phyloP scores from a whole-genome alignment of 805 yeast species.

The Metschnikowia bowlesiae region DNA sequence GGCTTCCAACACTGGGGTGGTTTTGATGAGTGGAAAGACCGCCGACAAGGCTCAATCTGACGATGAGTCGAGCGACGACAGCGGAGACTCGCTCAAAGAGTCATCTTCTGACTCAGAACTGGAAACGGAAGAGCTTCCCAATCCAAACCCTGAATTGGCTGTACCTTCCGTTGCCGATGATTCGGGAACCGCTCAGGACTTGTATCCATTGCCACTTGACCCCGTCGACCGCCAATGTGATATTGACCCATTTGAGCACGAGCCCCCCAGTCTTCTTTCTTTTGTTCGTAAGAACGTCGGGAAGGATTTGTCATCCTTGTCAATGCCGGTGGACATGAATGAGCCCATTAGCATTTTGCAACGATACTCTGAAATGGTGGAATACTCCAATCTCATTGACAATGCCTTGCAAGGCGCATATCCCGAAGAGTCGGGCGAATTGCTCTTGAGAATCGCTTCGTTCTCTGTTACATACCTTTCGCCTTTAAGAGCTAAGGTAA shows the following conservation, averaged over 20 bases:
- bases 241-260: slow-evolving; percentile 51
- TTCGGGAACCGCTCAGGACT: slow-evolving; percentile 22
- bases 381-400: slow-evolving; percentile 65
- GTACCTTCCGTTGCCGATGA: background rate
- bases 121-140: slow-evolving; percentile 13
- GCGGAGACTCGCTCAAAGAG: slow-evolving; percentile 16
- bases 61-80: slow-evolving; percentile 19
- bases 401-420: slow-evolving; percentile 49
- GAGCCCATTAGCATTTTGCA: slow-evolving; percentile 87
- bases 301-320: slow-evolving; percentile 75
- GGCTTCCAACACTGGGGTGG: slow-evolving; percentile 50
- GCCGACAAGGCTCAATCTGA: slow-evolving; percentile 8
- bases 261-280: slow-evolving; percentile 80
- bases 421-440: slow-evolving; percentile 48
- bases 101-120: slow-evolving; percentile 16
- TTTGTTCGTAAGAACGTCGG: slow-evolving; percentile 88
- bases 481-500: slow-evolving; percentile 63
- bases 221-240: slow-evolving; percentile 52
- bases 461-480: slow-evolving; percentile 79
- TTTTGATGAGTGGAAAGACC: slow-evolving; percentile 34
- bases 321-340: slow-evolving; percentile 93
- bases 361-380: slow-evolving; percentile 72
- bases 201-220: slow-evolving; percentile 65
- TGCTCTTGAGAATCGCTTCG: slow-evolving; percentile 65
- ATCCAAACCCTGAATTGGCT: slow-evolving; percentile 1